Conservation (phyloP, 2,329 filamentous ascomycete genomes). For the Aureobasidium sp. region DNA sequence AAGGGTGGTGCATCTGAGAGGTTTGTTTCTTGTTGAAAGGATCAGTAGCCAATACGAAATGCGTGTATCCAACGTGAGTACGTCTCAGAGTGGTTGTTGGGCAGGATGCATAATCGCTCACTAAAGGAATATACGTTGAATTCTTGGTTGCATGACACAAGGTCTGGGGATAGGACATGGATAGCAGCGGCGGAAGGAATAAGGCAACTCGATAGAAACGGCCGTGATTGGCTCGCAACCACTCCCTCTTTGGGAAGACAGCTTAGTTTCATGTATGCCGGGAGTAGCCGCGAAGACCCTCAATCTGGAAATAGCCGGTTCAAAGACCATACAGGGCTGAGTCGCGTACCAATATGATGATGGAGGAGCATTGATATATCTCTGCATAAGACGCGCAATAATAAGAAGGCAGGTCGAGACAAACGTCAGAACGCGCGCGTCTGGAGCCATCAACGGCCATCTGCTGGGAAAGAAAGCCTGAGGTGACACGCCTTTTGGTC, state of each 20-base stretch:
- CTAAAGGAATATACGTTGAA: neutral
- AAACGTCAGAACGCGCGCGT: neutral
- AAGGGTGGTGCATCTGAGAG: neutral
- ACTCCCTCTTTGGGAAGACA: neutral
- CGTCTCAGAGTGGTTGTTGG: neutral
- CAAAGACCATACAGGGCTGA: neutral
- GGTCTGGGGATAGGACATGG: neutral
- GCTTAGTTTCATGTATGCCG: neutral
- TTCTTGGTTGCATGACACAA: neutral
- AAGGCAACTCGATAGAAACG: conserved; percentile 9
- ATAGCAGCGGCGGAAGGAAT: neutral
- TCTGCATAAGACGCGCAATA: neutral
- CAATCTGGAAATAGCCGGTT: neutral
- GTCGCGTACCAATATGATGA: neutral
- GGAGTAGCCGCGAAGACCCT: conserved; percentile 5
- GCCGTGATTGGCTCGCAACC: conserved; percentile 3
- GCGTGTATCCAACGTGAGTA: neutral
- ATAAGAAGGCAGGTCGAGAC: neutral
- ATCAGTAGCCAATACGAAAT: neutral
- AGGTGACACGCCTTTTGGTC: conserved; percentile 3
- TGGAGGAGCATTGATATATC: neutral
- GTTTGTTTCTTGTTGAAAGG: neutral
- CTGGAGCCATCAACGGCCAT: neutral
- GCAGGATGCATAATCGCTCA: neutral
- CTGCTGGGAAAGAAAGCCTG: neutral